Percentiles rank a stretch among this genome's conserved stretches.
These are phyloP conservation scores for Polysphondylium violaceum DNA, from an alignment of 78 protist species.

Conservation along the genomic window DNA sequence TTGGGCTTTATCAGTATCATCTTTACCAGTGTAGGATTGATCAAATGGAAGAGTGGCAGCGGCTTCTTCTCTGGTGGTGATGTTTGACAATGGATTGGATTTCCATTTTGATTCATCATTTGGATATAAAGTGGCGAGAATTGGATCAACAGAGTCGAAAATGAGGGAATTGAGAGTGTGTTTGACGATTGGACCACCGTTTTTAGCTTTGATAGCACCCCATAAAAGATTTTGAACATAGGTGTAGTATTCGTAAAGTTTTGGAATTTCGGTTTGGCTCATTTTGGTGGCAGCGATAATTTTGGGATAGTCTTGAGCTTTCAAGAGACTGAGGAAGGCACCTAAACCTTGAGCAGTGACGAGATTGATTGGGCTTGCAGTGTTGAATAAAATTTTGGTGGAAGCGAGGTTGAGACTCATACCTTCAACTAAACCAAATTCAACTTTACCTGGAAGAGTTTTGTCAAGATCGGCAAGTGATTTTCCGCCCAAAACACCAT, in stretches of 20 bases:
- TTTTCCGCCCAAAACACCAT: background rate
- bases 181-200: constrained; percentile 23
- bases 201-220: background rate
- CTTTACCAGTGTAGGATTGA: constrained; percentile 26
- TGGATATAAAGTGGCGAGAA: background rate
- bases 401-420: background rate
- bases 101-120: constrained; percentile 7
- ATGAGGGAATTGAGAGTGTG: constrained; percentile 25
- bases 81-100: constrained; percentile 2
- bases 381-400: background rate
- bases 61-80: background rate
- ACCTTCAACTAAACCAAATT: constrained; percentile 17
- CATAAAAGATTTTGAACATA: no score
- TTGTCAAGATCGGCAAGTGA: background rate
- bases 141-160: constrained; percentile 50
- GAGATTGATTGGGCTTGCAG: background rate
- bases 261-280: no score
- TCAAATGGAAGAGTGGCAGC: background rate
- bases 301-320: background rate
- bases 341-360: constrained; percentile 21
- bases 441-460: constrained; percentile 2
- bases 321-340: background rate
- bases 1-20: background rate
- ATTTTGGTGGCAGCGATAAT: background rate
- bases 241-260: no score